phyloP scores from a whole-genome alignment of 108 stramenopile species.

The Cyclotella sp. region DNA sequence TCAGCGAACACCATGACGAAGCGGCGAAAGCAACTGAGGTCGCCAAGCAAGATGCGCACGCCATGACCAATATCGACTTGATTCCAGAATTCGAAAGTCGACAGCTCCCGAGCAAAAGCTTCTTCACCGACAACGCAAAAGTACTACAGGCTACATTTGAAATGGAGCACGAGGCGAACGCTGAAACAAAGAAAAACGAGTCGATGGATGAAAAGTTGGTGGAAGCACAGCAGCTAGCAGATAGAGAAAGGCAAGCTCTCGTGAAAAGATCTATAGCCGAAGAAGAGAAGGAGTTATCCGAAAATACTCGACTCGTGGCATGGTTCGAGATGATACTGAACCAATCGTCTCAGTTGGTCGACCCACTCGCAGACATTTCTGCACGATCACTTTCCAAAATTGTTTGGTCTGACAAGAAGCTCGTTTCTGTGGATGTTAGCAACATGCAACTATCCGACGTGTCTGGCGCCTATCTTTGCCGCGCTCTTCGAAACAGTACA shows the following conservation, averaged over 20 bases:
- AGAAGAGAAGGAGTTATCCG: conserved; percentile 4
- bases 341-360: conserved; percentile 13
- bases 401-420: conserved; percentile 25
- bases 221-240: not conserved
- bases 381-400: conserved; percentile 32
- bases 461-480: conserved; percentile 34
- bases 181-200: conserved; percentile 28
- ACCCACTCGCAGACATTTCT: conserved; percentile 15
- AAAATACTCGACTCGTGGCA: conserved; percentile 11
- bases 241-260: conserved; percentile 23
- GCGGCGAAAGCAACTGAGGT: not conserved
- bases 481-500: conserved; percentile 30
- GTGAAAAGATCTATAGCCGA: conserved; percentile 26
- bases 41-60: conserved; percentile 10
- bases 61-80: conserved; percentile 1
- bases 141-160: conserved; percentile 33
- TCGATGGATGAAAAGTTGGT: not conserved
- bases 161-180: conserved; percentile 21
- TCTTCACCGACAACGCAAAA: conserved; percentile 39
- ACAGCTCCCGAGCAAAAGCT: conserved; percentile 18
- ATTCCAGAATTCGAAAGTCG: conserved; percentile 14
- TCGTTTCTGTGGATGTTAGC: conserved; percentile 38
- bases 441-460: conserved; percentile 43
- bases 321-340: conserved; percentile 13
- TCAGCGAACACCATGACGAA: not conserved